A percentile compares a stretch with the other conserved stretches of the same genome.
Evolutionary conservation across 768 basidiomycete species (phyloP).

Genomic region (Collybiopsis confluens): DNA sequence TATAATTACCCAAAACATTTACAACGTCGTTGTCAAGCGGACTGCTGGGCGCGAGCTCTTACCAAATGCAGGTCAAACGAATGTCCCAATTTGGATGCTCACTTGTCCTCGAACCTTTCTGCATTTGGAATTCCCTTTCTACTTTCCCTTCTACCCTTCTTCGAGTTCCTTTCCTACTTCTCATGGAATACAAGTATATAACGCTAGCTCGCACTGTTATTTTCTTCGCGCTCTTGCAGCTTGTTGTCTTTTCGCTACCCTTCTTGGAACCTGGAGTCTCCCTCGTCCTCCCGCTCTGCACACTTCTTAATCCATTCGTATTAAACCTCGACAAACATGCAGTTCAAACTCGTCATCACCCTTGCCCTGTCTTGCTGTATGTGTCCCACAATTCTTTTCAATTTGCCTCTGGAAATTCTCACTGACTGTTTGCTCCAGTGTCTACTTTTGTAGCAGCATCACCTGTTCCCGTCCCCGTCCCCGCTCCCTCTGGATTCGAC

Average conservation of each 20-base stretch:
- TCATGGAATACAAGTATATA: not conserved
- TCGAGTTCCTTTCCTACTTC: not conserved
- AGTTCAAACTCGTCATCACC: not conserved
- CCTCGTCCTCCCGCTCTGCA: not conserved
- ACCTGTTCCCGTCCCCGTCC: not conserved
- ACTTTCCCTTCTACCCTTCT: not conserved
- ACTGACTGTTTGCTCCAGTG: not conserved
- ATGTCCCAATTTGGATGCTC: not conserved
- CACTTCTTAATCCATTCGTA: not conserved
- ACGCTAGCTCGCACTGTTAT: conserved; percentile 1
- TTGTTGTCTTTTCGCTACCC: not conserved
- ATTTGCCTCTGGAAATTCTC: not conserved
- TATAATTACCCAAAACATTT: too few species aligned
- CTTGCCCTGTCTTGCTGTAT: not conserved
- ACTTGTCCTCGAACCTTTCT: not conserved
- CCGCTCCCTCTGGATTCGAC: not conserved
- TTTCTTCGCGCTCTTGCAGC: not conserved
- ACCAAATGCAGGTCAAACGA: not conserved
- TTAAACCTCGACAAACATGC: not conserved
- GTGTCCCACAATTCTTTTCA: not conserved
- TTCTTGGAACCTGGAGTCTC: not conserved
- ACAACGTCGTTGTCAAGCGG: too few species aligned
- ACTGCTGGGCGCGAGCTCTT: too few species aligned
- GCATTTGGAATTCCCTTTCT: conserved; percentile 4
- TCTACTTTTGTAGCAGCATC: conserved; percentile 5